Percentiles rank a stretch among this genome's conserved stretches.
Conservation (phyloP, 2,329 filamentous ascomycete species). For the Apiospora pterosperma region DNA sequence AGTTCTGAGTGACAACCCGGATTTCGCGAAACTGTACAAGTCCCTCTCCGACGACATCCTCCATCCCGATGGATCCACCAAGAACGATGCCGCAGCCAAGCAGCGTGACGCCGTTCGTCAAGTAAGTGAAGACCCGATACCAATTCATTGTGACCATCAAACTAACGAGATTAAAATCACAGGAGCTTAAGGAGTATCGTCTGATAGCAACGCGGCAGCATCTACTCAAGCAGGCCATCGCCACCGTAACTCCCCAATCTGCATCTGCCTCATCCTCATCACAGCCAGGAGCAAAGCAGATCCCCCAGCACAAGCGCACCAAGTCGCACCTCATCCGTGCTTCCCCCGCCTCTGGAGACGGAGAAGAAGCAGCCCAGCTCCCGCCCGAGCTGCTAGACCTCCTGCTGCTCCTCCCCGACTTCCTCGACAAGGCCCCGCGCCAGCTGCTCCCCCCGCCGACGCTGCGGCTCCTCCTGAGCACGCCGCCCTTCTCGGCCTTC, state of each 20-base stretch:
- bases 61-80: conserved; percentile 56
- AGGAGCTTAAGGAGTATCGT: conserved; percentile 50
- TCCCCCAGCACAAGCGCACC: conserved; percentile 15
- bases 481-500: conserved; percentile 46
- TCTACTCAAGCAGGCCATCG: conserved; percentile 49
- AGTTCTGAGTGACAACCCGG: conserved; percentile 53
- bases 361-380: conserved; percentile 25
- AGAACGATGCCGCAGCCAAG: conserved; percentile 44
- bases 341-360: conserved; percentile 9
- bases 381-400: conserved; percentile 49
- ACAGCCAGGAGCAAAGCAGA: conserved; percentile 14
- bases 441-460: conserved; percentile 33
- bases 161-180: background rate
- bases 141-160: background rate
- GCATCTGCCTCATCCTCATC: conserved; percentile 13
- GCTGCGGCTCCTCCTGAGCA: conserved; percentile 43
- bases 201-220: conserved; percentile 45
- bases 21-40: conserved; percentile 56
- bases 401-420: conserved; percentile 50
- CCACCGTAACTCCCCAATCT: conserved; percentile 33
- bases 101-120: conserved; percentile 47
- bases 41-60: conserved; percentile 52
- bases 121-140: conserved; percentile 11
- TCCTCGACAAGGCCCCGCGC: conserved; percentile 33
- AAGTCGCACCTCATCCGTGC: background rate